phyloP scores from a whole-genome alignment of 179 eudicot genomes.

The Spinacia oleracea region DNA sequence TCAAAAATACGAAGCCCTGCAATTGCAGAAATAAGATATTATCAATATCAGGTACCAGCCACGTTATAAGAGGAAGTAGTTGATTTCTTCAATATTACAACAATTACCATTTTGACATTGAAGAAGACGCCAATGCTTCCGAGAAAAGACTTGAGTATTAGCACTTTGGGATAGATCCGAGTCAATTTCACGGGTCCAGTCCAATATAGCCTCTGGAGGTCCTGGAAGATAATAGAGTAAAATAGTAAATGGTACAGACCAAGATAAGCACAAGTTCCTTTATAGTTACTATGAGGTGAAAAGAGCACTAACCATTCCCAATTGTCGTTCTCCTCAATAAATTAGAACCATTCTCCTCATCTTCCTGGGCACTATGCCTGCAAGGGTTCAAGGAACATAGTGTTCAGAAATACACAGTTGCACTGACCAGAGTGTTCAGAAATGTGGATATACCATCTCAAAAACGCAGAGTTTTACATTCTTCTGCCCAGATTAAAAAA shows the following conservation, averaged over 20 bases:
- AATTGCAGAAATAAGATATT: constrained; percentile 21
- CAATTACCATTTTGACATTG: constrained; percentile 91
- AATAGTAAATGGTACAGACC: constrained; percentile 16
- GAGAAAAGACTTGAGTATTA: constrained; percentile 80
- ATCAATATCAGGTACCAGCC: constrained; percentile 1
- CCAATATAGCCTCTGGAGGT: constrained; percentile 84
- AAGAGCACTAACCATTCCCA: constrained; percentile 68
- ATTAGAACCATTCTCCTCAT: constrained; percentile 67
- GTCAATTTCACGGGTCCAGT: constrained; percentile 91
- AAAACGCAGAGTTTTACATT: background rate
- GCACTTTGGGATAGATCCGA: constrained; percentile 71
- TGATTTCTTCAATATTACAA: constrained; percentile 1
- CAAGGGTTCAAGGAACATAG: constrained; percentile 22
- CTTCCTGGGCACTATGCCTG: constrained; percentile 93
- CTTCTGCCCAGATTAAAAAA: background rate
- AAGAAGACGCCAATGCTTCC: constrained; percentile 98
- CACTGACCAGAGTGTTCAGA: background rate
- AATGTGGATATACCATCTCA: background rate
- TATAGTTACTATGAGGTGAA: constrained; percentile 6
- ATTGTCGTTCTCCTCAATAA: constrained; percentile 86
- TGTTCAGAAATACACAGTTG: background rate
- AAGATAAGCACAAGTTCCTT: constrained; percentile 14
- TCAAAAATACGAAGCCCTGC: constrained; percentile 98
- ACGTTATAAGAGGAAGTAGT: background rate
- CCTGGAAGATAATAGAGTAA: constrained; percentile 49